phyloP scores from a whole-genome alignment of 371 early-diverging fungal species.

The Rhizomucor miehei region DNA sequence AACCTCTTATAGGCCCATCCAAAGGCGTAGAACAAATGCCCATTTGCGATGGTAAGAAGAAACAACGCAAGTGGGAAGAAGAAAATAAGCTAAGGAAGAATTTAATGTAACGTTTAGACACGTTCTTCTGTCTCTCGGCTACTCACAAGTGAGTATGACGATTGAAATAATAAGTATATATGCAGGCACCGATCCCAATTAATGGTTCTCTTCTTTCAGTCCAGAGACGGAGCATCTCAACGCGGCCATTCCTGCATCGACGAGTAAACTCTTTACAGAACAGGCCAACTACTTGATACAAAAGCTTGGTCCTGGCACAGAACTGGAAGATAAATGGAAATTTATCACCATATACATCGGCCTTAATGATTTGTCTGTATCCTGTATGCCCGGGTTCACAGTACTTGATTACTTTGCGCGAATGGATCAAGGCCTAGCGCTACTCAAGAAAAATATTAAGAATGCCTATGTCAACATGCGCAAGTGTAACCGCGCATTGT shows the following conservation, averaged over 20 bases:
- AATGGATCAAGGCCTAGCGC: constrained; percentile 10
- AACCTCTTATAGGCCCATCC: constrained; percentile 21
- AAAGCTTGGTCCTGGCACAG: constrained; percentile 19
- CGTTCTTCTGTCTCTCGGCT: constrained; percentile 26
- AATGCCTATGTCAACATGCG: constrained; percentile 18
- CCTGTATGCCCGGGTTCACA: constrained; percentile 19
- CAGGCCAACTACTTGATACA: constrained; percentile 33
- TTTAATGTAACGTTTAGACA: no score
- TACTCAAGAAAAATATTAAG: constrained; percentile 13
- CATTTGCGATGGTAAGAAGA: constrained; percentile 22
- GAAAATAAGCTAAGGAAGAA: no score
- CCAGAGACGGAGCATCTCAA: constrained; percentile 13
- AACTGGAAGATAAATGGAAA: constrained; percentile 25
- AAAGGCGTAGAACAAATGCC: constrained; percentile 19
- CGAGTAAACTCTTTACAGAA: constrained; percentile 17
- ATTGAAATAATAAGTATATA: no score
- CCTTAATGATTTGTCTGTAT: constrained; percentile 25
- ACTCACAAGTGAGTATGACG: constrained; percentile 19
- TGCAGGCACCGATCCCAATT: neutral
- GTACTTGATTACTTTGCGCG: constrained; percentile 1
- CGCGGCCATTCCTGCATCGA: constrained; percentile 30
- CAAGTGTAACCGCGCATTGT: neutral
- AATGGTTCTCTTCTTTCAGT: constrained; percentile 1
- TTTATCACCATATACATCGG: constrained; percentile 34
- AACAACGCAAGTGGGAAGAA: no score